Conservation (phyloP, 257 asterid genomes). For the Coffea eugenioides region DNA sequence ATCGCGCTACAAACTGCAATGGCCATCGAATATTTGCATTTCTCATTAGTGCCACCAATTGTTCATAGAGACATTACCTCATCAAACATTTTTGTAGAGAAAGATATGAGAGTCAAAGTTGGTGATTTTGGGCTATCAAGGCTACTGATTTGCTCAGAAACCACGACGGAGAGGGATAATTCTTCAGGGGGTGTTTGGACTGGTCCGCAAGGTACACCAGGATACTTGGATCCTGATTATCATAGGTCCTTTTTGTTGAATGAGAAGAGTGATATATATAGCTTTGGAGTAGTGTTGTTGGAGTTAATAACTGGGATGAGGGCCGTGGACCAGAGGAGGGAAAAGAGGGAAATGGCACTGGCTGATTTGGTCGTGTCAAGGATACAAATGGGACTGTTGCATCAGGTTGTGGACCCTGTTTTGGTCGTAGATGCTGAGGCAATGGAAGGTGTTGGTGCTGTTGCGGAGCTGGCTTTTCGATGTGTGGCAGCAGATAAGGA, state of each 20-base stretch:
- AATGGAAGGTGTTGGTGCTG: slow-evolving; percentile 61
- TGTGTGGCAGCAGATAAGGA: slow-evolving; percentile 86
- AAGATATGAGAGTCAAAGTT: slow-evolving; percentile 79
- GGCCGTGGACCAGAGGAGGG: slow-evolving; percentile 83
- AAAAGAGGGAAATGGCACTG: slow-evolving; percentile 78
- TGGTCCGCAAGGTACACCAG: slow-evolving; percentile 98
- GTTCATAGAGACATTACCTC: slow-evolving; percentile 92
- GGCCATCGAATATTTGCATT: slow-evolving; percentile 86
- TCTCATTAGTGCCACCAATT: slow-evolving; percentile 71
- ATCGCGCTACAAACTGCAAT: slow-evolving; percentile 73
- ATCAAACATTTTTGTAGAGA: slow-evolving; percentile 77
- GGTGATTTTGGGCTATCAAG: slow-evolving; percentile 94
- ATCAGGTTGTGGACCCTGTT: slow-evolving; percentile 79
- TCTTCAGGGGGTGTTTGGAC: slow-evolving; percentile 82
- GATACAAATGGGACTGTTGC: slow-evolving; percentile 87
- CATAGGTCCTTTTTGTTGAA: slow-evolving; percentile 70
- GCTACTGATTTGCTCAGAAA: slow-evolving; percentile 58
- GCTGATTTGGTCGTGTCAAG: slow-evolving; percentile 88
- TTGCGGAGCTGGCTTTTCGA: slow-evolving; percentile 85
- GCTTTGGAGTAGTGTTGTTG: slow-evolving; percentile 82
- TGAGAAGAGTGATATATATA: slow-evolving; percentile 90
- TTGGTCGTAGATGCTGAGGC: slow-evolving; percentile 62
- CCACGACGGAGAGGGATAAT: slow-evolving; percentile 35
- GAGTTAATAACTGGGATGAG: slow-evolving; percentile 87
- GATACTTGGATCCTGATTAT: slow-evolving; percentile 90